A percentile compares a stretch with the other conserved stretches of the same genome.
Evolutionary conservation across 75 land plant species (phyloP).

Genomic region (Chamaecyparis obtusa): DNA sequence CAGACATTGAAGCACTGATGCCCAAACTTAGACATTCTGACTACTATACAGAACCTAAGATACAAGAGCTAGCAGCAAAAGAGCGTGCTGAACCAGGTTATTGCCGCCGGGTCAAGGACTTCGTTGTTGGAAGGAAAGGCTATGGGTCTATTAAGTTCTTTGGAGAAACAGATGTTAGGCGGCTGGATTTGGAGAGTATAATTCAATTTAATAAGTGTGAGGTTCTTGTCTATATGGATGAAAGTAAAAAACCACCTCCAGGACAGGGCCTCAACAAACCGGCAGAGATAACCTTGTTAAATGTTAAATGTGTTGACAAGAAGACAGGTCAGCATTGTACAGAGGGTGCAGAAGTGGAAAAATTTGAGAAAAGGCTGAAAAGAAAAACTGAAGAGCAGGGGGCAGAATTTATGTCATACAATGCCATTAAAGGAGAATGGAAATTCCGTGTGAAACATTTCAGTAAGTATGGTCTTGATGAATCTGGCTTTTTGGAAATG

Average conservation of each 20-base stretch:
- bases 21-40: conserved; percentile 86
- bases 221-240: conserved; percentile 95
- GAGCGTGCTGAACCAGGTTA: conserved; percentile 92
- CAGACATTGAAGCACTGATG: conserved; percentile 85
- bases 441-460: conserved; percentile 87
- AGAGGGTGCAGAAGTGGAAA: conserved; percentile 75
- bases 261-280: conserved; percentile 98
- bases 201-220: conserved; percentile 94
- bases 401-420: conserved; percentile 84
- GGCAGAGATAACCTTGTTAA: conserved; percentile 87
- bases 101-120: conserved; percentile 71
- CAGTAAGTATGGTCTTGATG: conserved; percentile 52
- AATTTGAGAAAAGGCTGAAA: conserved; percentile 80
- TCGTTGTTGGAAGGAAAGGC: conserved; percentile 81
- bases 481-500: neutral
- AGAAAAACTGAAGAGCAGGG: conserved; percentile 90
- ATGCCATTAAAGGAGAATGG: conserved; percentile 87
- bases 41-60: conserved; percentile 85
- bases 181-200: conserved; percentile 87
- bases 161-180: conserved; percentile 94
- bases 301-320: conserved; percentile 81
- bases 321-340: conserved; percentile 69
- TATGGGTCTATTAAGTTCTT: conserved; percentile 82
- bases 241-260: conserved; percentile 85
- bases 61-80: conserved; percentile 90